Evolutionary conservation across 345 rosid genomes (phyloP).

Genomic region (Melaleuca alternifolia): DNA sequence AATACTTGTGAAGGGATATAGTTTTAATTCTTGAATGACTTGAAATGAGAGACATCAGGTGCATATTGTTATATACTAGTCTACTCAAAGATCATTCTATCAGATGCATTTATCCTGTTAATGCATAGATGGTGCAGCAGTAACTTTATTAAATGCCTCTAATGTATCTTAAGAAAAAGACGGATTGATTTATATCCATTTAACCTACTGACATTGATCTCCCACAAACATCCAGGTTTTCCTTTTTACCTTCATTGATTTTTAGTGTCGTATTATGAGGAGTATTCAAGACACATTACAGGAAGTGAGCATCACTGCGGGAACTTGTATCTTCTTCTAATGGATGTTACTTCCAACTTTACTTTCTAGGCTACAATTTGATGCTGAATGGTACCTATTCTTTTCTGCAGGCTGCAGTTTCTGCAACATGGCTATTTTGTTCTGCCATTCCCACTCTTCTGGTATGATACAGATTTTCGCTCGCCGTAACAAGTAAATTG

Average conservation of each 20-base stretch:
- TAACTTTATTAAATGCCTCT: not conserved
- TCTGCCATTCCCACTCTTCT: conserved; percentile 87
- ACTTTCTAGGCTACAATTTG: not conserved
- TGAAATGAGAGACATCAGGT: not conserved
- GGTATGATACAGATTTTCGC: conserved; percentile 18
- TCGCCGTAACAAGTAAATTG: not conserved
- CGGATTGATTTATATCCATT: not conserved
- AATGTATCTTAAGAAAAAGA: not conserved
- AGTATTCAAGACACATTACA: not conserved
- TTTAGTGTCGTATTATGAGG: not conserved
- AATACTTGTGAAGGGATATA: not conserved
- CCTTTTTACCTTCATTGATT: not conserved
- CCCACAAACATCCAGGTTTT: not conserved
- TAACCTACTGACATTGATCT: not conserved
- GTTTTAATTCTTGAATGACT: not conserved
- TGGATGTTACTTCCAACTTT: not conserved
- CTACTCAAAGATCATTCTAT: not conserved
- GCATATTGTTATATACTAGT: not conserved
- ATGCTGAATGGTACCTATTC: not conserved
- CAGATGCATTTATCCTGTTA: not conserved
- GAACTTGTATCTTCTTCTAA: not conserved
- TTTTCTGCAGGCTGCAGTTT: conserved; percentile 54
- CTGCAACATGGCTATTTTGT: conserved; percentile 71
- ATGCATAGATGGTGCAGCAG: not conserved
- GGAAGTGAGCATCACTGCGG: not conserved